A percentile compares a stretch with the other conserved stretches of the same genome.
Evolutionary conservation across 2,329 filamentous ascomycete genomes (phyloP).

Genomic region (Byssochlamys sp.): DNA sequence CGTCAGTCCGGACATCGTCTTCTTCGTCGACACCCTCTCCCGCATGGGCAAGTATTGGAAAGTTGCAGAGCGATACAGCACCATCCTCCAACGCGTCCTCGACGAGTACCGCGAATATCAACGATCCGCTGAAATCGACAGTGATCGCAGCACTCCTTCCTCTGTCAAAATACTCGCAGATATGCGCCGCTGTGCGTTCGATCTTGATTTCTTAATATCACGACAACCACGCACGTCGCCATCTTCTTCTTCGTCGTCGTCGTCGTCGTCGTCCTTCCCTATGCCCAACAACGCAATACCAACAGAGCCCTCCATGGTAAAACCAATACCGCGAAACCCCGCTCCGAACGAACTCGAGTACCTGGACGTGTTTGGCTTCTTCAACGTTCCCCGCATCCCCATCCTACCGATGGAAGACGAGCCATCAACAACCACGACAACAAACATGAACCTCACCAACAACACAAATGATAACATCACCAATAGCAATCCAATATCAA

Average conservation of each 20-base stretch:
- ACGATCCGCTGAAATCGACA: slow-evolving; percentile 48
- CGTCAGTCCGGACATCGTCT: slow-evolving; percentile 66
- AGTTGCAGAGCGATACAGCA: slow-evolving; percentile 72
- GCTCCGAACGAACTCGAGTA: slow-evolving; percentile 79
- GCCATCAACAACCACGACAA: slow-evolving; percentile 4
- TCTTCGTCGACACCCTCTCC: slow-evolving; percentile 71
- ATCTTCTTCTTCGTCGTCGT: slow-evolving; percentile 21
- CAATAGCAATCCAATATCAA: slow-evolving; percentile 25
- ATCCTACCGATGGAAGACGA: slow-evolving; percentile 19
- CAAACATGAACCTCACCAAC: slow-evolving; percentile 10
- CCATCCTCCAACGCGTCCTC: slow-evolving; percentile 69
- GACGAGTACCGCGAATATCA: slow-evolving; percentile 78
- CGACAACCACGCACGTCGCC: slow-evolving; percentile 52
- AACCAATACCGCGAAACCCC: slow-evolving; percentile 52
- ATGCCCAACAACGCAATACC: slow-evolving; percentile 19
- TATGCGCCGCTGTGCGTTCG: slow-evolving; percentile 83
- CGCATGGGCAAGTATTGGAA: slow-evolving; percentile 79
- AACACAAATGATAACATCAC: slow-evolving; percentile 7
- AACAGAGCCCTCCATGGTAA: slow-evolving; percentile 9
- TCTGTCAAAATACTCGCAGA: slow-evolving; percentile 80
- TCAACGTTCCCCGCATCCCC: slow-evolving; percentile 72
- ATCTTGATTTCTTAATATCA: slow-evolving; percentile 81
- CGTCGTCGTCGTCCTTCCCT: slow-evolving; percentile 23
- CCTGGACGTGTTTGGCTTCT: slow-evolving; percentile 86
- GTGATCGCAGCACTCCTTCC: slow-evolving; percentile 66